These are phyloP conservation scores for Rubia tinctorum DNA, from an alignment of 305 asterid species.

Conservation along the genomic window DNA sequence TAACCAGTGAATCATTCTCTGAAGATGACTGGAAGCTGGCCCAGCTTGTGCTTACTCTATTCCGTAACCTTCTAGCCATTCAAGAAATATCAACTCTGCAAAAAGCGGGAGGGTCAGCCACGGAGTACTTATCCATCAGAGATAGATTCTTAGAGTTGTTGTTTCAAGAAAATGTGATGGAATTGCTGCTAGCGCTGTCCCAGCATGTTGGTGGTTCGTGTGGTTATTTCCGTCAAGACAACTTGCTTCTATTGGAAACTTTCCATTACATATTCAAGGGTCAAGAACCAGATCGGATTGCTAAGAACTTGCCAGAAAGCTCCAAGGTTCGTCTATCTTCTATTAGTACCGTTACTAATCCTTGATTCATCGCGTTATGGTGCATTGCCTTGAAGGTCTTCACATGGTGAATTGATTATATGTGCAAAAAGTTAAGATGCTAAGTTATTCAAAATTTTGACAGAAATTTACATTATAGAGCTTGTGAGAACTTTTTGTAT, in stretches of 20 bases:
- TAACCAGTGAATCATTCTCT: constrained; percentile 75
- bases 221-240: constrained; percentile 78
- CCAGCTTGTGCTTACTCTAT: constrained; percentile 86
- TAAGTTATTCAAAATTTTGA: neutral
- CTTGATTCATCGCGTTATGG: constrained; percentile 3
- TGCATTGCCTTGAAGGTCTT: neutral
- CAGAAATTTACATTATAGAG: too few species aligned
- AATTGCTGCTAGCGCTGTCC: constrained; percentile 66
- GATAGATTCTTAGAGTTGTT: constrained; percentile 73
- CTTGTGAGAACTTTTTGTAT: neutral
- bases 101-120: constrained; percentile 74
- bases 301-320: constrained; percentile 48
- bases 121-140: constrained; percentile 59
- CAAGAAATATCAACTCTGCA: constrained; percentile 83
- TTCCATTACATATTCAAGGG: constrained; percentile 73
- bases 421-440: neutral
- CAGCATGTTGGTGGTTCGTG: constrained; percentile 80
- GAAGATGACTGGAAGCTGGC: constrained; percentile 99
- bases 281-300: constrained; percentile 87
- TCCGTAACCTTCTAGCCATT: constrained; percentile 80
- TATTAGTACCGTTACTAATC: neutral
- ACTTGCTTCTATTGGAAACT: constrained; percentile 82
- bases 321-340: constrained; percentile 56
- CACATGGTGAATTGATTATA: neutral
- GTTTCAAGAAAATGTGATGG: constrained; percentile 94